These are phyloP conservation scores for Aphanocladium album DNA, from an alignment of 2,329 filamentous ascomycete species.

Conservation along the genomic window DNA sequence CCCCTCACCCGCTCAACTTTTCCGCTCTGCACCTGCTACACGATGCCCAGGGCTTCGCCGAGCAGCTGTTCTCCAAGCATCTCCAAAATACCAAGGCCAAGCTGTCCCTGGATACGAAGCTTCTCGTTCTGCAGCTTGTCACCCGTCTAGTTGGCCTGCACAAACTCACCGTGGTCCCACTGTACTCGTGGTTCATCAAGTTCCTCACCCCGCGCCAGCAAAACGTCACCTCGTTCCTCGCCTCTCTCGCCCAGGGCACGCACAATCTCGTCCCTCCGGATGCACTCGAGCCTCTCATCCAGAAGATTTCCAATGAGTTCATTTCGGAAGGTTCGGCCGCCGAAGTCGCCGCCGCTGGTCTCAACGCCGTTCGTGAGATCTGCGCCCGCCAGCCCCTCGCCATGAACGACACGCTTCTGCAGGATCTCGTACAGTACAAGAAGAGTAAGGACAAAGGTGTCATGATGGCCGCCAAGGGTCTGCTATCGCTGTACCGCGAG, in stretches of 20 bases:
- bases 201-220: conserved; percentile 83
- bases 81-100: conserved; percentile 81
- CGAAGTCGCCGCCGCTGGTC: conserved; percentile 84
- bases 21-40: conserved; percentile 90
- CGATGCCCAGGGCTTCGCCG: conserved; percentile 90
- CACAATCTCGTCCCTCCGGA: conserved; percentile 91
- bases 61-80: conserved; percentile 85
- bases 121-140: conserved; percentile 85
- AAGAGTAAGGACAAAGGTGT: conserved; percentile 98
- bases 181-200: conserved; percentile 97
- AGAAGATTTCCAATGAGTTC: conserved; percentile 98
- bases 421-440: conserved; percentile 91
- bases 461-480: conserved; percentile 96
- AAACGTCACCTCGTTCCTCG: conserved; percentile 87
- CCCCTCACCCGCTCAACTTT: conserved; percentile 88
- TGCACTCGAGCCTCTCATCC: conserved; percentile 79
- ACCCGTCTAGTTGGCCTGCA: conserved; percentile 88
- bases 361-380: conserved; percentile 93
- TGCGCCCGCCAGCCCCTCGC: conserved; percentile 90
- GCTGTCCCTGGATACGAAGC: conserved; percentile 80
- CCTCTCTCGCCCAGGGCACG: conserved; percentile 84
- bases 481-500: conserved; percentile 86
- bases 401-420: conserved; percentile 91
- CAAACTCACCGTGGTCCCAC: conserved; percentile 79
- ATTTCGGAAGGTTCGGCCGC: conserved; percentile 89